These are phyloP conservation scores for Cercospora sp. DNA, from an alignment of 2,329 filamentous ascomycete species.

Conservation along the genomic window DNA sequence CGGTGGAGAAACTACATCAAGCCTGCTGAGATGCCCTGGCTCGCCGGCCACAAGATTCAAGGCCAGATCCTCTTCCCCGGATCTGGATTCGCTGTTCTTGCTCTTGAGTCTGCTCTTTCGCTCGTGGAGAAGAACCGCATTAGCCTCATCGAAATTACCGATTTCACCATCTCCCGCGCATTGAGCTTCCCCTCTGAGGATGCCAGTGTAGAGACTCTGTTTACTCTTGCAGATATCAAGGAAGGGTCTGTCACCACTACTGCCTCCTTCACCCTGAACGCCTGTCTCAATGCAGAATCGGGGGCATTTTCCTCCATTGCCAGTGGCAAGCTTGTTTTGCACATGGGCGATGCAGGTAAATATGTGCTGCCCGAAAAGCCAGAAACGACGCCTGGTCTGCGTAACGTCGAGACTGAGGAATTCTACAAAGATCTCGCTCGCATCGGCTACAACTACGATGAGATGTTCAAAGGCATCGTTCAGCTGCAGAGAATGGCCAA, in stretches of 20 bases:
- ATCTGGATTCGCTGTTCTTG: conserved; percentile 23
- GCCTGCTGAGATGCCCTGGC: conserved; percentile 20
- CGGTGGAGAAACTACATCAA: conserved; percentile 26
- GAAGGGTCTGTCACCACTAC: neutral
- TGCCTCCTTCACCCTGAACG: neutral
- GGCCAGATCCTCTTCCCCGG: conserved; percentile 25
- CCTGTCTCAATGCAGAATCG: neutral
- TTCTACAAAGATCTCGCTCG: neutral
- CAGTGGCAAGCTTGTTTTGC: neutral
- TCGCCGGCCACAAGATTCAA: conserved; percentile 22
- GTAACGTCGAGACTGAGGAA: neutral
- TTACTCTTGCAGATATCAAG: neutral
- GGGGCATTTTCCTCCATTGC: neutral
- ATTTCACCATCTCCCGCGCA: neutral
- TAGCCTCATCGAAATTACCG: neutral
- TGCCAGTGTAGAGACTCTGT: neutral
- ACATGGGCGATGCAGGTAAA: neutral
- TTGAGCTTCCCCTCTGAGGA: neutral
- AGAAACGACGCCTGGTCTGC: neutral
- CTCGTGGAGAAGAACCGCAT: neutral
- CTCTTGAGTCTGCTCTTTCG: conserved; percentile 19
- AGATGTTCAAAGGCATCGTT: neutral
- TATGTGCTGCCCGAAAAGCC: neutral
- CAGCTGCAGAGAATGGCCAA: neutral
- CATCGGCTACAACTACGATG: neutral